These are phyloP conservation scores for Pythium plurisporium DNA, from an alignment of 352 stramenopile species.

Conservation along the genomic window DNA sequence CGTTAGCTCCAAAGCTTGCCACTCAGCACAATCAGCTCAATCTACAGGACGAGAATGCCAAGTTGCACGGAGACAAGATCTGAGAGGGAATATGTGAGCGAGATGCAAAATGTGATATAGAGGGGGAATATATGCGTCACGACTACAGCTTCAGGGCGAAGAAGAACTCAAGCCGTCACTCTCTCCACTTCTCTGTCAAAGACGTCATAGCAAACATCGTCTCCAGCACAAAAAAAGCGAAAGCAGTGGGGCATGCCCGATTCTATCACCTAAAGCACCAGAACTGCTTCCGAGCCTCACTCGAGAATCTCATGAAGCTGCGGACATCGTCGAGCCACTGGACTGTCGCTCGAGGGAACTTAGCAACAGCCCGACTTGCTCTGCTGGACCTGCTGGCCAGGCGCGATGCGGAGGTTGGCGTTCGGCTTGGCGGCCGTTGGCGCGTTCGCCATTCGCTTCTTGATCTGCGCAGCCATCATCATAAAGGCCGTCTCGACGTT, in stretches of 20 bases:
- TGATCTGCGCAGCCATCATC: slow-evolving; percentile 69
- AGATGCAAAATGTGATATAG: slow-evolving; percentile 23
- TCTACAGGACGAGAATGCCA: background rate
- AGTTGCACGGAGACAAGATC: background rate
- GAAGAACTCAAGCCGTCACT: background rate
- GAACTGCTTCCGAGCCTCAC: slow-evolving; percentile 20
- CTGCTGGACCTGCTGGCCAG: slow-evolving; percentile 57
- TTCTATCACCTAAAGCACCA: slow-evolving; percentile 7
- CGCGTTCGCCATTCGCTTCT: slow-evolving; percentile 35
- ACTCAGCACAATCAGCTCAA: too few relatives aligned
- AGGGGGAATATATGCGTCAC: slow-evolving; percentile 26
- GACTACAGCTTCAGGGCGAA: slow-evolving; percentile 18
- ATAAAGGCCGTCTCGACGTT: slow-evolving; percentile 92
- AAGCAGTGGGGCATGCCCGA: background rate
- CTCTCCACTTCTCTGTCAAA: background rate
- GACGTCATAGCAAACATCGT: slow-evolving; percentile 1
- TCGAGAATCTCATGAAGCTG: slow-evolving; percentile 4
- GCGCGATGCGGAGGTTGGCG: slow-evolving; percentile 48
- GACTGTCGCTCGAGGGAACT: slow-evolving; percentile 17
- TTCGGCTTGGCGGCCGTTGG: slow-evolving; percentile 61
- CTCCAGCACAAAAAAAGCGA: background rate
- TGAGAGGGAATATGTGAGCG: slow-evolving; percentile 15
- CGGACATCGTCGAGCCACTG: slow-evolving; percentile 13
- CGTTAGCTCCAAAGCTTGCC: too few relatives aligned
- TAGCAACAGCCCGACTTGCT: slow-evolving; percentile 85